phyloP scores from a whole-genome alignment of 2,329 filamentous ascomycete species.

The Pleochaeta shiraiana region DNA sequence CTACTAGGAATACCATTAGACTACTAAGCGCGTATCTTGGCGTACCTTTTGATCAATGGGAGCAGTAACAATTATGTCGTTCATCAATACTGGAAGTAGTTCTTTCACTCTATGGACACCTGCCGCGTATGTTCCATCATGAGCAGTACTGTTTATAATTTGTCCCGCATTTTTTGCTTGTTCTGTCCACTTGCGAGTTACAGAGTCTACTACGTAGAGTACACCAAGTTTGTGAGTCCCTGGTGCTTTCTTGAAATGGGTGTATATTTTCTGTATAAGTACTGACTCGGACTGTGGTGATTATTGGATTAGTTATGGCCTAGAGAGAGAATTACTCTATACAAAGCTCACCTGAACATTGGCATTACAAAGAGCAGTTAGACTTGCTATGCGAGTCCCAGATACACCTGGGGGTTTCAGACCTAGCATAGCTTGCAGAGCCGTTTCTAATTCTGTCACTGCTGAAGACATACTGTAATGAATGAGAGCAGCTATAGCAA shows the following conservation, averaged over 20 bases:
- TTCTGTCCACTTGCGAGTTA: constrained; percentile 97
- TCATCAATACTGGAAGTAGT: constrained; percentile 81
- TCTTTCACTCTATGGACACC: constrained; percentile 95
- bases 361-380: constrained; percentile 71
- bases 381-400: constrained; percentile 69
- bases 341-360: constrained; percentile 60
- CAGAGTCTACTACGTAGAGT: constrained; percentile 99
- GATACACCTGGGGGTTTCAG: constrained; percentile 90
- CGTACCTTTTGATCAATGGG: constrained; percentile 96
- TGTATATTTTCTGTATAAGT: constrained; percentile 89
- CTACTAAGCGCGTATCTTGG: constrained; percentile 15
- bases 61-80: constrained; percentile 74
- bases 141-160: constrained; percentile 54
- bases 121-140: constrained; percentile 82
- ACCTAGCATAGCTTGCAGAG: constrained; percentile 75
- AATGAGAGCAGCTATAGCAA: constrained; percentile 5
- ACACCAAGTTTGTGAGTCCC: constrained; percentile 95
- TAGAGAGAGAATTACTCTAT: constrained; percentile 8
- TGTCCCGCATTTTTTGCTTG: constrained; percentile 76
- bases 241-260: constrained; percentile 88
- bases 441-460: constrained; percentile 76
- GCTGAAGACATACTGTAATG: constrained; percentile 43
- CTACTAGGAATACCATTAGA: constrained; percentile 9
- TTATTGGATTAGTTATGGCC: neutral
- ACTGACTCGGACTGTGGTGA: constrained; percentile 68